Base-by-base conservation (phyloP, 345 rosid genomes). In the Camelina laxa region DNA sequence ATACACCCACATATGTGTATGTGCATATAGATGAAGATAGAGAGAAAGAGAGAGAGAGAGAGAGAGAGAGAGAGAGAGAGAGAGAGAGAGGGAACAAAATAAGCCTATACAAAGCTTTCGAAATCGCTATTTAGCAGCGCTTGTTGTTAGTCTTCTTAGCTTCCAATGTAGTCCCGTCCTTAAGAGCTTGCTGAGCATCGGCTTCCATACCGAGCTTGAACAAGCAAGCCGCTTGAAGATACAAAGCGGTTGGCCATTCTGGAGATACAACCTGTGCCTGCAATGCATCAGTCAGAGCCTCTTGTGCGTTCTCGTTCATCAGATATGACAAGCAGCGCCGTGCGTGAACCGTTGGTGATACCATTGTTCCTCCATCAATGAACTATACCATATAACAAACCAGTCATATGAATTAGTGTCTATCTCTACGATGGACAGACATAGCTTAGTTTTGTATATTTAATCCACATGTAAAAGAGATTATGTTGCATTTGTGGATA, bases 291-390 rank as follows among this genome's bases (percentile, higher is more conserved):
- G 90, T 91, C 2, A 94, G 85, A 49, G 96, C 98, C 75, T 87
- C 89, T 73, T 87, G 93, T 31, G 89, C 78, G 85, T 83, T 84
- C 50, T 85, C 91, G 16, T 66, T 89, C 82, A 90, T 89, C 85
- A 94, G 73, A 83, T 90, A 87, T 6, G 89, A 87, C 49, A 94
- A 70, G 86, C 97, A 91, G 21, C 98, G 92, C 80, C 98, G 80
- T 2, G 97, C 98, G 45, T 85, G 88, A 19, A 93, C 91, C 0
- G 97, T 93, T 6, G 97, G 98, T 16, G 98, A 93, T 38, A 91
- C 91, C 94, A 93, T 91, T 47, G 98, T 89, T 71, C 94, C 97
- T 31, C 96, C 97, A 45, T 91, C 96, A 48, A 94, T 91, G 86
- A 94, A 94, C 98, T 88, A 50, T 73, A 75, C 27, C 45, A 66